phyloP scores from a whole-genome alignment of 1,284 basidiomycete species.

The Mycena sp. region DNA sequence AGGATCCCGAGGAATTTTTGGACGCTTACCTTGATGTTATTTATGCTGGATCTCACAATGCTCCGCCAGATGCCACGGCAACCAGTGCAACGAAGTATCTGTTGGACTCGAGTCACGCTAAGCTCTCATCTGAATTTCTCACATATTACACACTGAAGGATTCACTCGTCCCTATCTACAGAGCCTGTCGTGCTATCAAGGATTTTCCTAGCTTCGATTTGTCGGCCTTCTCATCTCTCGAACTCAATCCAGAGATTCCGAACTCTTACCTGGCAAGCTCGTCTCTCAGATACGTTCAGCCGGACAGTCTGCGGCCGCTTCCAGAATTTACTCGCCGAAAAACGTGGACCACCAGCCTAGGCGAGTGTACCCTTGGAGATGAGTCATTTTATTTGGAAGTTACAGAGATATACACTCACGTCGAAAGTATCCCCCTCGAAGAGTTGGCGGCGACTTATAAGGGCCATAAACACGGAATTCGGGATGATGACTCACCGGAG shows the following conservation, averaged over 20 bases:
- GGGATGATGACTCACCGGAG: too few relatives aligned
- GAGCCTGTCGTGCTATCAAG: neutral
- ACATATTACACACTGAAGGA: too few relatives aligned
- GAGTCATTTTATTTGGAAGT: neutral
- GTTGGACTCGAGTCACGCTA: constrained; percentile 3
- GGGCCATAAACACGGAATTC: constrained; percentile 16
- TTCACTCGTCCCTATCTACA: neutral
- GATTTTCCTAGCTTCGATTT: neutral
- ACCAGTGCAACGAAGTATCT: constrained; percentile 11
- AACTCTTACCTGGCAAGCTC: neutral
- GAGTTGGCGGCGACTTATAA: neutral
- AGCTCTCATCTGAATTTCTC: neutral
- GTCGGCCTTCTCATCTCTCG: neutral
- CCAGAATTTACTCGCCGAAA: neutral
- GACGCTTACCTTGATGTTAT: too few relatives aligned
- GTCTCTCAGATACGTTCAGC: neutral
- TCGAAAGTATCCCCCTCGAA: neutral
- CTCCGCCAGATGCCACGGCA: neutral
- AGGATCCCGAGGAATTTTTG: too few relatives aligned
- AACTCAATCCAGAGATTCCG: neutral
- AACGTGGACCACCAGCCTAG: neutral
- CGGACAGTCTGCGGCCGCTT: neutral
- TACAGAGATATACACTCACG: neutral
- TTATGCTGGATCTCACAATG: neutral
- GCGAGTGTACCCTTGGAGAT: too few relatives aligned